Base-by-base conservation (phyloP, 768 basidiomycete species). In the Chalciporus pseudorubinellus region DNA sequence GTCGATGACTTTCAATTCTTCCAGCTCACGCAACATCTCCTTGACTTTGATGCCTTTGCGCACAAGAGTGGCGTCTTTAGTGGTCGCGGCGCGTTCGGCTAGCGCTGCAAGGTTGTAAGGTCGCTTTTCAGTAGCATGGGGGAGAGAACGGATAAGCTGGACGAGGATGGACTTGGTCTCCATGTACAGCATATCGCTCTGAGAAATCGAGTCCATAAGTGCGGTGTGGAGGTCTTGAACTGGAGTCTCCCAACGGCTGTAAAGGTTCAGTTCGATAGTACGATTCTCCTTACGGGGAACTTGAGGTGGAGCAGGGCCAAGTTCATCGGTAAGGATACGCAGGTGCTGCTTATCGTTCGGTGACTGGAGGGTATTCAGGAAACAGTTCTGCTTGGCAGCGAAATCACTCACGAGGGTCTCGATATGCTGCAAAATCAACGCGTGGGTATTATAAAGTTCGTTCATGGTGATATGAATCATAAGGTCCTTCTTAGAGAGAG, bases 81-180 rank as follows among this genome's bases (percentile, higher is more conserved):
- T 94, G 20, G 97, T 98, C 16, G 97, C 97, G 6, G 97, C 95
- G 20, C 87, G 79, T 70, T 99, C 97, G 10, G 95, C 95, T 53
- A 98, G 87, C 6, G 79, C 84, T 22, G 85, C 76, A 16, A 99
- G 82, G 65, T 97, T 85, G 66, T 97, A 90, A 0, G 97, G 97
- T 26, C 85, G 83, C 66, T 88, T 89, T 46, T 94, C 91, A 6
- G 84, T 79, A 1, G 84, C 77, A 43, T 86, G 80, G 1, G 95
- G 95, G 50, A 99, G 82, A 28, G 95, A 98, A 59, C 97, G 94
- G 50, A 99, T 85, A 47, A 98, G 83, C 68, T 98, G 94, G 28
- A 98, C 97, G 59, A 99, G 94, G 65, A 98, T 98, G 7, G 95
- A 98, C 75, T 99, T 99, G 50, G 97, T 91, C 69, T 99, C 97